phyloP scores from a whole-genome alignment of 1,284 basidiomycete genomes.

The Cutaneotrichosporon dermatis region DNA sequence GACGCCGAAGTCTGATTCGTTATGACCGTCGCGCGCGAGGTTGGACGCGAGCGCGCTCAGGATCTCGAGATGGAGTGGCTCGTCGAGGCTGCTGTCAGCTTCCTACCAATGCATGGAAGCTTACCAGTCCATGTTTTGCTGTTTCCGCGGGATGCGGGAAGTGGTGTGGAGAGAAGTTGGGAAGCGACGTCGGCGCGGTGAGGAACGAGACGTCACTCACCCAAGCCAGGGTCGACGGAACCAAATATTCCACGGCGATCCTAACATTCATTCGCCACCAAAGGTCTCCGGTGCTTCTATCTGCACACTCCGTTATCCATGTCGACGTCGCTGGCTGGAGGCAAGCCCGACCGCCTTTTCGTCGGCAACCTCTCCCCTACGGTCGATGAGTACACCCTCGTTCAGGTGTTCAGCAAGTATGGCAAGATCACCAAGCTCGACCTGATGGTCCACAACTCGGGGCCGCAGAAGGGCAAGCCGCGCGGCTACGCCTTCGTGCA shows the following conservation, averaged over 20 bases:
- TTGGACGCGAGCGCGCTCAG: slow-evolving; percentile 34
- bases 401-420: slow-evolving; percentile 84
- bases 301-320: slow-evolving; percentile 7
- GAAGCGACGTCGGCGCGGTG: too few relatives aligned
- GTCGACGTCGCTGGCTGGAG: slow-evolving; percentile 4
- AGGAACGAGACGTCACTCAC: too few relatives aligned
- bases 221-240: neutral
- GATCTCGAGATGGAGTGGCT: slow-evolving; percentile 44
- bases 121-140: slow-evolving; percentile 36
- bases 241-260: neutral
- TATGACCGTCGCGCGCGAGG: slow-evolving; percentile 9
- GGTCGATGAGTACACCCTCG: slow-evolving; percentile 86
- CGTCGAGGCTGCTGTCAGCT: slow-evolving; percentile 38
- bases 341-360: slow-evolving; percentile 61
- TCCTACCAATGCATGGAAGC: neutral
- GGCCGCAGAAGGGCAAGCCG: slow-evolving; percentile 81
- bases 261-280: too few relatives aligned
- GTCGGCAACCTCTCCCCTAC: slow-evolving; percentile 83
- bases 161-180: too few relatives aligned
- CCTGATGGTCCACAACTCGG: slow-evolving; percentile 90
- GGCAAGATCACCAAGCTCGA: slow-evolving; percentile 90
- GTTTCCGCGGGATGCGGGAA: too few relatives aligned
- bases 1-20: slow-evolving; percentile 13
- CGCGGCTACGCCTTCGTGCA: slow-evolving; percentile 96
- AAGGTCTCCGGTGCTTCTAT: too few relatives aligned